Percentiles rank a stretch among this genome's conserved stretches.
Conservation (phyloP, 495 filamentous ascomycete genomes). For the Lepidopterella palustris region DNA sequence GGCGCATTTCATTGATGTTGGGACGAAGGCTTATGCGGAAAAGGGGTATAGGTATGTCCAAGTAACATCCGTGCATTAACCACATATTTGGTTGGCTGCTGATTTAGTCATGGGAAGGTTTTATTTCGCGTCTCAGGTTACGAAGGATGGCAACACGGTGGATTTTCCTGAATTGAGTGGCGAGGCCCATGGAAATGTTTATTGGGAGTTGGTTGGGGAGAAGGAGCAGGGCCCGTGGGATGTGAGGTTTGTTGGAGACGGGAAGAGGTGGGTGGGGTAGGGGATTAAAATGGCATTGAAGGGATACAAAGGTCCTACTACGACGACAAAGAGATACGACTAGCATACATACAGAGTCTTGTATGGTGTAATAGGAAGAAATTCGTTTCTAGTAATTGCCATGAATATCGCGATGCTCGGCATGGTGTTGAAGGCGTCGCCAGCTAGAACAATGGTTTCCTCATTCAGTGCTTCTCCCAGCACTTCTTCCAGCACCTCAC, state of each 20-base stretch:
- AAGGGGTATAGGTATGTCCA: background rate
- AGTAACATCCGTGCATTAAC: background rate
- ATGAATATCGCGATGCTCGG: too few species aligned
- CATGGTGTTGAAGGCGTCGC: too few species aligned
- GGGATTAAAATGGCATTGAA: too few species aligned
- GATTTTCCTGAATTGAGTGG: background rate
- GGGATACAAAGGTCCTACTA: too few species aligned
- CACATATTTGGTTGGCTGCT: background rate
- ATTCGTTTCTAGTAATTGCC: too few species aligned
- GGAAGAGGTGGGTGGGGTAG: background rate
- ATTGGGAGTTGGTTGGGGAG: background rate
- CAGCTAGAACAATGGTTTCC: too few species aligned
- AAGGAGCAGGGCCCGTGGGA: background rate
- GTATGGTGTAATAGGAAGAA: too few species aligned
- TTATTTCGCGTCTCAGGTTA: slow-evolving; percentile 1
- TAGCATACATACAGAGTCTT: too few species aligned
- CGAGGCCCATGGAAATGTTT: background rate
- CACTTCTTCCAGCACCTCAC: too few species aligned
- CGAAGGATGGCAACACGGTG: background rate
- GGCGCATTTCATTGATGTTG: background rate
- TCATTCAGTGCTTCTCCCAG: too few species aligned
- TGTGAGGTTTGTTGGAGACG: background rate
- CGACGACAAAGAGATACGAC: too few species aligned
- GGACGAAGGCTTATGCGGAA: background rate
- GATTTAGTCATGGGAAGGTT: background rate